phyloP scores from a whole-genome alignment of 2,329 filamentous ascomycete genomes.

The Chalara sp. region DNA sequence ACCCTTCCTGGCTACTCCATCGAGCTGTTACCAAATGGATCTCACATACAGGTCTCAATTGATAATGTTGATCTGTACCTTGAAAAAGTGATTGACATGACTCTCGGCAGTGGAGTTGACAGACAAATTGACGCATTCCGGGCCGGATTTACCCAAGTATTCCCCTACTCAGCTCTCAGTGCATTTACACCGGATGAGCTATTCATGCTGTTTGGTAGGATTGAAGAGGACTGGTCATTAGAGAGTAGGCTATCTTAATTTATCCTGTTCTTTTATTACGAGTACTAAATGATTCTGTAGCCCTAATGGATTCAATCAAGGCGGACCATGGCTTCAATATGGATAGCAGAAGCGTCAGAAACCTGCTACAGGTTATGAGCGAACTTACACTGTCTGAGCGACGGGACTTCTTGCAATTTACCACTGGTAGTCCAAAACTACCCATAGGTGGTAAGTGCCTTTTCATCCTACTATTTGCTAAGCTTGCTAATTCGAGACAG shows the following conservation, averaged over 20 bases:
- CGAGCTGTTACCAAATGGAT: conserved; percentile 71
- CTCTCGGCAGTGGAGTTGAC: conserved; percentile 80
- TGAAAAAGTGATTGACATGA: conserved; percentile 85
- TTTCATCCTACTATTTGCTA: background rate
- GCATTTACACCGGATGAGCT: conserved; percentile 94
- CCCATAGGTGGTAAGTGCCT: conserved; percentile 81
- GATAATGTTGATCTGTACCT: conserved; percentile 88
- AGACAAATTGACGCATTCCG: conserved; percentile 89
- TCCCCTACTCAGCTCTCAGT: conserved; percentile 85
- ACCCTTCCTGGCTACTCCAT: conserved; percentile 89
- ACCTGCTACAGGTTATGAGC: conserved; percentile 91
- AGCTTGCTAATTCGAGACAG: conserved; percentile 42
- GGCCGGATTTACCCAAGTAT: conserved; percentile 87
- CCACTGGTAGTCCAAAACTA: conserved; percentile 94
- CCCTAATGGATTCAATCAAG: conserved; percentile 96
- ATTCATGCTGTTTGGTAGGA: conserved; percentile 86
- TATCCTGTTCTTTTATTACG: background rate
- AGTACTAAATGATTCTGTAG: conserved; percentile 34
- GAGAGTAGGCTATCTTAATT: conserved; percentile 64
- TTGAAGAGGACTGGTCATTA: conserved; percentile 94
- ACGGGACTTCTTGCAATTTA: conserved; percentile 94
- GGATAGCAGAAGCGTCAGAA: conserved; percentile 92
- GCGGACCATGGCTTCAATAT: conserved; percentile 98
- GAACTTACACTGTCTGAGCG: conserved; percentile 68
- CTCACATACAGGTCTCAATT: conserved; percentile 71